Evolutionary conservation across 2,329 filamentous ascomycete species (phyloP).

Genomic region (Pezicula carpinea): DNA sequence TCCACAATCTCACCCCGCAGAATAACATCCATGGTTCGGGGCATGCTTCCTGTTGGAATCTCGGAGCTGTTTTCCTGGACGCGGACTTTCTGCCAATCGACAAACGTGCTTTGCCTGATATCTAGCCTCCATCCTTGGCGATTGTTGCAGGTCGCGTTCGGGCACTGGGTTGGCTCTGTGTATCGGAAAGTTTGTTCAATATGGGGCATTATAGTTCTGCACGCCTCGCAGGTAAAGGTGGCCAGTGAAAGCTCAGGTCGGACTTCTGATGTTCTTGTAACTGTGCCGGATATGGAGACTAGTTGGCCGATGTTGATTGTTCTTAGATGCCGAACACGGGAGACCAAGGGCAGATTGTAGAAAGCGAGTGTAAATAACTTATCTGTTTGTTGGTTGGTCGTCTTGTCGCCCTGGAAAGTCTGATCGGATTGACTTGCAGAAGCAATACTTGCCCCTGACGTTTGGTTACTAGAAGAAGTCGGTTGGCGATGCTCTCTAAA

Average conservation of each 20-base stretch:
- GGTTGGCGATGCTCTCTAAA: slow-evolving; percentile 89
- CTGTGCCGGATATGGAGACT: slow-evolving; percentile 92
- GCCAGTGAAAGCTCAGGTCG: slow-evolving; percentile 87
- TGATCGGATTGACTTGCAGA: slow-evolving; percentile 57
- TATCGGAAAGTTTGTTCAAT: slow-evolving; percentile 98
- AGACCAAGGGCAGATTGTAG: slow-evolving; percentile 60
- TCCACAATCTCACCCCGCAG: slow-evolving; percentile 96
- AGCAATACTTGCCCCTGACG: slow-evolving; percentile 62
- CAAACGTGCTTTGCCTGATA: slow-evolving; percentile 93
- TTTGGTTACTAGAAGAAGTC: slow-evolving; percentile 66
- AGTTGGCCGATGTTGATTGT: slow-evolving; percentile 89
- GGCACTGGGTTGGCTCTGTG: slow-evolving; percentile 93
- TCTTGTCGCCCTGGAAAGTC: slow-evolving; percentile 58
- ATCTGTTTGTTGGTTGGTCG: slow-evolving; percentile 90
- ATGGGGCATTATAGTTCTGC: slow-evolving; percentile 78
- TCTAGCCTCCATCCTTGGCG: slow-evolving; percentile 93
- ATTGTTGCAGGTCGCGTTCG: slow-evolving; percentile 83
- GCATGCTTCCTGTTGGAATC: slow-evolving; percentile 98
- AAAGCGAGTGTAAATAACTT: slow-evolving; percentile 82
- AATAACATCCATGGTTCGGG: slow-evolving; percentile 95
- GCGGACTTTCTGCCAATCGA: slow-evolving; percentile 98
- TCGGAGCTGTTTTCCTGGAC: slow-evolving; percentile 98
- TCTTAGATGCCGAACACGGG: slow-evolving; percentile 48
- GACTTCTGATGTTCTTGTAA: slow-evolving; percentile 95
- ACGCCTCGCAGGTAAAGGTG: slow-evolving; percentile 88